These are phyloP conservation scores for Herpetospermum pedunculosum DNA, from an alignment of 306 rosid genomes.

Conservation along the genomic window DNA sequence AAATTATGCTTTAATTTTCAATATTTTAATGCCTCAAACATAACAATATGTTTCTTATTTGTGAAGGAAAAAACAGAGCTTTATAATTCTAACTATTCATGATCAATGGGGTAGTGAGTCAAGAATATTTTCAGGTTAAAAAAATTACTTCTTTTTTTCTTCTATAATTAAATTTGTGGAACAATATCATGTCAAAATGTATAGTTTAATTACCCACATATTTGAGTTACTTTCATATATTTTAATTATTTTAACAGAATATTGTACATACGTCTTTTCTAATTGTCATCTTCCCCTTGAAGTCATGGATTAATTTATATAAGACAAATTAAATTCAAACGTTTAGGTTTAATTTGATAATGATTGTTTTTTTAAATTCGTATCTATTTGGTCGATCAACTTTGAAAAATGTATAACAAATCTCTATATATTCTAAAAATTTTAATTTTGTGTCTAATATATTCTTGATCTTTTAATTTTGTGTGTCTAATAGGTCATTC, in stretches of 20 bases:
- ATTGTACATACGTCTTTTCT: background rate
- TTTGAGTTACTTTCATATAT: background rate
- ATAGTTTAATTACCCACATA: background rate
- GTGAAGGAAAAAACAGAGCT: background rate
- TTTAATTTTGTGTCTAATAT: too few species aligned
- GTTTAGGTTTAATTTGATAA: background rate
- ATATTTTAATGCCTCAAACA: background rate
- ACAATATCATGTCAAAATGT: background rate
- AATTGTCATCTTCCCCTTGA: background rate
- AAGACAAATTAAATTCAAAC: background rate
- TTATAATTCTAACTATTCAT: background rate
- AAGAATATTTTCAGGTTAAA: background rate
- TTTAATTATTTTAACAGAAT: background rate
- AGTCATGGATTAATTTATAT: background rate
- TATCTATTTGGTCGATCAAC: too few species aligned
- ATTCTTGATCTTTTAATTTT: too few species aligned
- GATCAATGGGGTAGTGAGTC: background rate
- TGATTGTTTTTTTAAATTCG: too few species aligned
- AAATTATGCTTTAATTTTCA: background rate
- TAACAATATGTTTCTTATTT: background rate
- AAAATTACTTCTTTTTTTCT: background rate
- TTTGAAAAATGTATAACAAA: too few species aligned
- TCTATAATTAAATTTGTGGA: background rate
- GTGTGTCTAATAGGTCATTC: too few species aligned
- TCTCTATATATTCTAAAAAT: too few species aligned